Percentiles rank a stretch among this genome's conserved stretches.
phyloP scores from a whole-genome alignment of 169 alveolate species.

The Neospora caninum region DNA sequence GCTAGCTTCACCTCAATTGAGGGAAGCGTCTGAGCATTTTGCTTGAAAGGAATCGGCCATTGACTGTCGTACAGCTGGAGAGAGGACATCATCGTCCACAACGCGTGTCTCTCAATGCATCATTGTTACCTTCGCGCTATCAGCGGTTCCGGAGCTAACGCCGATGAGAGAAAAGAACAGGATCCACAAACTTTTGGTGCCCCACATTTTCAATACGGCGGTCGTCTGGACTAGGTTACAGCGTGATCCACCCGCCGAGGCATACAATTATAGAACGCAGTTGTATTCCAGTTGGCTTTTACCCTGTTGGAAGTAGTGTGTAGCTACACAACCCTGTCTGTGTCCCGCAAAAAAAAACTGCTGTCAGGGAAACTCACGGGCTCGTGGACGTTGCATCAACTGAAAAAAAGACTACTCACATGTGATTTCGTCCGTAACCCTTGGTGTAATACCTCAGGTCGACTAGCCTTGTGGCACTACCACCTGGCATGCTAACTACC shows the following conservation, averaged over 20 bases:
- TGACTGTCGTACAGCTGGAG: neutral
- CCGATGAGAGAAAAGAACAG: neutral
- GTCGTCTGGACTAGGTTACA: neutral
- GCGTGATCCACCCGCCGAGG: neutral
- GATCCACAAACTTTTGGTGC: neutral
- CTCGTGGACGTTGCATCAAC: neutral
- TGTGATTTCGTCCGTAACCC: neutral
- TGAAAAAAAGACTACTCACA: neutral
- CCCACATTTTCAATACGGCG: neutral
- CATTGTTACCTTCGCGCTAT: neutral
- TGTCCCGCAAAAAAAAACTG: neutral
- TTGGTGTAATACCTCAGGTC: neutral
- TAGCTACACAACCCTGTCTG: neutral
- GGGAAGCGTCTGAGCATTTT: slow-evolving; percentile 70
- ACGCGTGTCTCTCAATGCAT: neutral
- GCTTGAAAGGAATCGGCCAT: slow-evolving; percentile 69
- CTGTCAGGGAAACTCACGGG: neutral
- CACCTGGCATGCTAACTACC: too few relatives aligned
- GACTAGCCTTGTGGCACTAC: too few relatives aligned
- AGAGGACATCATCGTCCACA: neutral
- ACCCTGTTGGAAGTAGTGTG: neutral
- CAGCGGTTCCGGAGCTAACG: neutral
- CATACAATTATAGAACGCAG: neutral
- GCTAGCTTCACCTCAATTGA: slow-evolving; percentile 69
- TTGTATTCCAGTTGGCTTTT: neutral